Evolutionary conservation across 148 eudicot species (phyloP).

Genomic region (Diospyros lotus): DNA sequence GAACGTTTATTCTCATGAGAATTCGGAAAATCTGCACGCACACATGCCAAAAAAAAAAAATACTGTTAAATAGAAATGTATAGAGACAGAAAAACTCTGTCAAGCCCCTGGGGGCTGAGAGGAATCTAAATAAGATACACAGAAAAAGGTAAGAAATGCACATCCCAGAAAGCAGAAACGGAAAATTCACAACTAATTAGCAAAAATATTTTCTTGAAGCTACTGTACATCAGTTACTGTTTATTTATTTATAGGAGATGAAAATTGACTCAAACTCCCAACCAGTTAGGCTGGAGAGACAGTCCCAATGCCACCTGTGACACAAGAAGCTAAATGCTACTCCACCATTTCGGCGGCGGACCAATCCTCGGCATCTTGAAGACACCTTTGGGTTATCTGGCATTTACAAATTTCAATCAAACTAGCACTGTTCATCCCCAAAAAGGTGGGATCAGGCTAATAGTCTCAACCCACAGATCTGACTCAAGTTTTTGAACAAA

Average conservation of each 20-base stretch:
- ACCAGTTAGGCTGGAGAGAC: too few species aligned
- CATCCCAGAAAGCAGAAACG: background rate
- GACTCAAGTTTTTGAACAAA: too few species aligned
- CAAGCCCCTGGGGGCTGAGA: too few species aligned
- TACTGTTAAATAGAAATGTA: background rate
- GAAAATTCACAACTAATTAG: background rate
- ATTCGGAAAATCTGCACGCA: constrained; percentile 72
- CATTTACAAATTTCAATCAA: too few species aligned
- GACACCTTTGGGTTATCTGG: background rate
- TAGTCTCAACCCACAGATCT: too few species aligned
- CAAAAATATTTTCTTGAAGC: background rate
- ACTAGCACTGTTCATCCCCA: too few species aligned
- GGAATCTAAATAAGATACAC: too few species aligned
- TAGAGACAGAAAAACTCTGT: background rate
- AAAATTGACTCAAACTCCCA: too few species aligned
- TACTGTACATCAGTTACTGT: background rate
- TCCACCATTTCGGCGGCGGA: background rate
- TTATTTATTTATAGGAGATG: too few species aligned
- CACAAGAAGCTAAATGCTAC: background rate
- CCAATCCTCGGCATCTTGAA: background rate
- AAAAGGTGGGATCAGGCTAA: too few species aligned
- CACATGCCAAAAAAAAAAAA: constrained; percentile 9
- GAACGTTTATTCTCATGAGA: constrained; percentile 72
- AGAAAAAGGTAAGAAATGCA: background rate
- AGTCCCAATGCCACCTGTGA: too few species aligned